Evolutionary conservation across 2,329 filamentous ascomycete species (phyloP).

Genomic region (Trichoderma harzianum): DNA sequence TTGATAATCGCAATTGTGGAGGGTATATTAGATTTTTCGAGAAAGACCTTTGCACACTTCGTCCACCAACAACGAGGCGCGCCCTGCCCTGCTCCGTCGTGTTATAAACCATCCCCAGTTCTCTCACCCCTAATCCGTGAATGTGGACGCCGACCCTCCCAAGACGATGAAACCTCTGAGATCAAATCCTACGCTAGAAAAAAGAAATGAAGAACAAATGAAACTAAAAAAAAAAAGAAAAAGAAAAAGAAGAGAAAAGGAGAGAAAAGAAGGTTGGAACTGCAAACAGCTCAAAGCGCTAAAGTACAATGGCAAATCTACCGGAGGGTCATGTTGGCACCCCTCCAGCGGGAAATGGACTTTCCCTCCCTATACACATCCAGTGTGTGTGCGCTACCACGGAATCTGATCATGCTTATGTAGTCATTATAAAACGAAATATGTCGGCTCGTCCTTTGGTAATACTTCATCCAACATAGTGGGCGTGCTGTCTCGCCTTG

Average conservation of each 20-base stretch:
- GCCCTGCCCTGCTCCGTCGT: conserved; percentile 21
- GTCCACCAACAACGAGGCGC: conserved; percentile 21
- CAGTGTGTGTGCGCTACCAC: conserved; percentile 21
- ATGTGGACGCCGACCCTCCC: conserved; percentile 24
- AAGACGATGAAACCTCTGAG: conserved; percentile 24
- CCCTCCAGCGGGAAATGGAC: conserved; percentile 25
- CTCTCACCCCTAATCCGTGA: conserved; percentile 24
- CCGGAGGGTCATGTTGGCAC: conserved; percentile 20
- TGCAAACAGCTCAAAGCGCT: conserved; percentile 26
- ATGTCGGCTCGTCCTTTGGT: conserved; percentile 13
- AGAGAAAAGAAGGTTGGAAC: conserved; percentile 21
- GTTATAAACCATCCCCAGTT: conserved; percentile 24
- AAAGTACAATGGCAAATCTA: conserved; percentile 31
- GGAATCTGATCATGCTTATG: conserved; percentile 32
- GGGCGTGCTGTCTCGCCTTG: conserved; percentile 21
- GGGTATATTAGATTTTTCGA: conserved; percentile 31
- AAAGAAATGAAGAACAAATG: conserved; percentile 14
- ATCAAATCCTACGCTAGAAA: conserved; percentile 9
- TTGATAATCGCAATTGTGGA: conserved; percentile 27
- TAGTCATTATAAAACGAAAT: conserved; percentile 27
- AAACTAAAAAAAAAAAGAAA: background rate
- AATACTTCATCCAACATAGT: conserved; percentile 28
- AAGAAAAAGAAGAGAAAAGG: background rate
- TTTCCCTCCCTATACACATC: conserved; percentile 13
- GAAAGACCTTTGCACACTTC: conserved; percentile 24